Percentiles rank a stretch among this genome's conserved stretches.
Evolutionary conservation across 2,329 filamentous ascomycete genomes (phyloP).

Genomic region (Trichoderma sp.): DNA sequence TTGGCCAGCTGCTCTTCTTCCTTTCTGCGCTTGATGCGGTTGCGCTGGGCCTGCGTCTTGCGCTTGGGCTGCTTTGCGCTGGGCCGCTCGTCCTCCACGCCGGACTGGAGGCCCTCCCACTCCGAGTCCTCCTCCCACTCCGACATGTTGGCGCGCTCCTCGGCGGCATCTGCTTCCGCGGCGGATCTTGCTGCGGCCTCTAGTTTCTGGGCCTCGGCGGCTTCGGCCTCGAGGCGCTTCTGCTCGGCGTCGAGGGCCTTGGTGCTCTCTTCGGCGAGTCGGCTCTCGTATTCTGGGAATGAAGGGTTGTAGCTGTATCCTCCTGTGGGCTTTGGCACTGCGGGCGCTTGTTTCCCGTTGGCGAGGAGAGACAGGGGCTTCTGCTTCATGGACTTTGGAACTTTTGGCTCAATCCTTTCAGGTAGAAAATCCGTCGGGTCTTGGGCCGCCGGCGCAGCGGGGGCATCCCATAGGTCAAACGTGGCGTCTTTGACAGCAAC

Average conservation of each 20-base stretch:
- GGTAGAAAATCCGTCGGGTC: slow-evolving; percentile 57
- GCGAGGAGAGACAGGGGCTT: slow-evolving; percentile 79
- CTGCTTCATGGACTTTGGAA: slow-evolving; percentile 71
- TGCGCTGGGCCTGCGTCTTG: slow-evolving; percentile 83
- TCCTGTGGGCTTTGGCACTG: slow-evolving; percentile 73
- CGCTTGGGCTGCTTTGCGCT: slow-evolving; percentile 67
- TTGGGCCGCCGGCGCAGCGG: slow-evolving; percentile 39
- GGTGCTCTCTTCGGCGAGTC: slow-evolving; percentile 70
- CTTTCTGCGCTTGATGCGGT: slow-evolving; percentile 84
- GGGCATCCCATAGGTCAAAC: slow-evolving; percentile 75
- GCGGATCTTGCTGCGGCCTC: slow-evolving; percentile 68
- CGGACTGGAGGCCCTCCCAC: slow-evolving; percentile 88
- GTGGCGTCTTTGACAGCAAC: slow-evolving; percentile 58
- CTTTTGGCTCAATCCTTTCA: slow-evolving; percentile 61
- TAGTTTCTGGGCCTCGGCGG: slow-evolving; percentile 62
- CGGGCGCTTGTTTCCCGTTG: slow-evolving; percentile 73
- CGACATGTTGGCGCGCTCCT: slow-evolving; percentile 61
- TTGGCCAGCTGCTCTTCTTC: slow-evolving; percentile 75
- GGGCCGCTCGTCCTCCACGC: slow-evolving; percentile 64
- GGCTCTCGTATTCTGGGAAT: slow-evolving; percentile 79
- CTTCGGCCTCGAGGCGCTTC: slow-evolving; percentile 64
- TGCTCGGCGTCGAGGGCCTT: slow-evolving; percentile 78
- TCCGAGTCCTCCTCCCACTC: slow-evolving; percentile 85
- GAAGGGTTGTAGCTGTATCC: slow-evolving; percentile 91
- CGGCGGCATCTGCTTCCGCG: slow-evolving; percentile 70